Evolutionary conservation across 371 early-diverging fungal species (phyloP), one percentile per base, ranked within the genome.

Genomic region (Chytridium lagenaria): DNA sequence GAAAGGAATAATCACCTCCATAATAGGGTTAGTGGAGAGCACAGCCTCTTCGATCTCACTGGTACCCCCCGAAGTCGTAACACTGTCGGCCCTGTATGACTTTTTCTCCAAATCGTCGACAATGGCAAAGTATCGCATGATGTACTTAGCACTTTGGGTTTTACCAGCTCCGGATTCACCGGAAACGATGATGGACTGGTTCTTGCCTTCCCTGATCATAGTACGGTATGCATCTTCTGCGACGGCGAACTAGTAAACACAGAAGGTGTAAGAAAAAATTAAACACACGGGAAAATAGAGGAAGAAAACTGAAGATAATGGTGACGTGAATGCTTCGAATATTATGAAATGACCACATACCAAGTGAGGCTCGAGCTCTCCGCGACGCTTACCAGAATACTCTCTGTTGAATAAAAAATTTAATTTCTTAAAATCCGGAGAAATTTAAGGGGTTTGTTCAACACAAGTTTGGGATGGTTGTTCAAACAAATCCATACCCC

Each of bases 91-190:
- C n/a, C 49, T 26, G n/a, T 28, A 55, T 2, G 69, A 44, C 40
- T 51, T 69, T 30, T 57, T 59, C 19, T 34, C 61, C 72, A 89
- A 80, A 64, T 90, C 89, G 68, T 93, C 93, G 28, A 92, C 93
- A 2, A 92, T 91, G 23, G 98, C 95, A 84, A 99, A 94, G 85
- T 97, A 99, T 61, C 96, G 87, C 93, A 98, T 97, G 59, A 98
- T 94, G 82, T 92, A 95, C 81, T 96, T 95, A 31, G 98, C 96
- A 80, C 92, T 92, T 51, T 94, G 93, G 1, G 97, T 97, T 80
- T 97, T 97, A 80, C 96, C 97, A 57, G 98, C 96, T 82, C 87
- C 90, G 84, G 93, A 93, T 85, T 99, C 99, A 75, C 99, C 99
- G 19, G 96, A 95, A 61, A 99, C 97, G 72, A 99, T 93, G 76